Evolutionary conservation across 2,329 filamentous ascomycete genomes (phyloP).

Genomic region (Paraphaeosphaeria minitans): DNA sequence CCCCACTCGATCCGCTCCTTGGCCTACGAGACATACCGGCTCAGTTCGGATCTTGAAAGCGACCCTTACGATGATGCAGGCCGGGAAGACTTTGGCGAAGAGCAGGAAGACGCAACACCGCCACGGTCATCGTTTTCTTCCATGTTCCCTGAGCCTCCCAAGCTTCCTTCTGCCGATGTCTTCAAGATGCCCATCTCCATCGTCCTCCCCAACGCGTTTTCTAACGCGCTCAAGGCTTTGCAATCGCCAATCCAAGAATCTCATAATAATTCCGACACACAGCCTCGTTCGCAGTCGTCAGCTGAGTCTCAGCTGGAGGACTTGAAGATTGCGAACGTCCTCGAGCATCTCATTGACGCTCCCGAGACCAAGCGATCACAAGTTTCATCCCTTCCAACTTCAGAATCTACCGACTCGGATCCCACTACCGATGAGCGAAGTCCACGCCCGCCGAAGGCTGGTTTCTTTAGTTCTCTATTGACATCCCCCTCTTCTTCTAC

Average conservation of each 20-base stretch:
- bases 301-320: conserved; percentile 44
- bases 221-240: conserved; percentile 21
- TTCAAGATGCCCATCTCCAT: conserved; percentile 22
- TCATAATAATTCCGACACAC: conserved; percentile 21
- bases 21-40: conserved; percentile 61
- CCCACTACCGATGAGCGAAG: conserved; percentile 5
- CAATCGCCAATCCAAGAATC: conserved; percentile 18
- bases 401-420: conserved; percentile 4
- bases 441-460: conserved; percentile 16
- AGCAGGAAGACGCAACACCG: conserved; percentile 42
- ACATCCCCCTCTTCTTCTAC: conserved; percentile 19
- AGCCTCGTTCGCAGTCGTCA: conserved; percentile 27
- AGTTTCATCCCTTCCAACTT: conserved; percentile 10
- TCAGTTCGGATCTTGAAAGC: conserved; percentile 36
- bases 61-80: conserved; percentile 32
- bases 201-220: conserved; percentile 26
- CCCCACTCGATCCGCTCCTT: conserved; percentile 52
- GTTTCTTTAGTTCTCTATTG: conserved; percentile 41
- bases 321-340: conserved; percentile 40
- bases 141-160: conserved; percentile 7
- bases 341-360: conserved; percentile 42
- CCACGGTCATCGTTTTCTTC: conserved; percentile 18
- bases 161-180: not conserved
- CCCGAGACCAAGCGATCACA: conserved; percentile 37
- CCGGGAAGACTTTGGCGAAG: conserved; percentile 37